Evolutionary conservation across 805 yeast species (phyloP).

Genomic region (Wickerhamiella alocasiicola): DNA sequence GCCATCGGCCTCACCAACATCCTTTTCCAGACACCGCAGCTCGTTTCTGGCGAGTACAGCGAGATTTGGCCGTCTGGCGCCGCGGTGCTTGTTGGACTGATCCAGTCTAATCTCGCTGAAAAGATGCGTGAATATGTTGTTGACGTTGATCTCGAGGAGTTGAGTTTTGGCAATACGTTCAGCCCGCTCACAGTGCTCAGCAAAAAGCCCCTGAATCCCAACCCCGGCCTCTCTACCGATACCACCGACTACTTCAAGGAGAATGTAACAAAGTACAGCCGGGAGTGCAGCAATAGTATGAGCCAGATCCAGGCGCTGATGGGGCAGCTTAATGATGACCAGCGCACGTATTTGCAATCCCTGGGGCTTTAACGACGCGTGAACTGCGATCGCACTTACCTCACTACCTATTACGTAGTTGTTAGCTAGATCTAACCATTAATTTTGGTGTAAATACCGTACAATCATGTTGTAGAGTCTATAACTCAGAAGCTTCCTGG

Average conservation of each 20-base stretch:
- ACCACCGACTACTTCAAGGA: conserved; percentile 7
- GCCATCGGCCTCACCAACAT: conserved; percentile 39
- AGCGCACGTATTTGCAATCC: neutral
- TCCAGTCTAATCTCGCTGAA: conserved; percentile 33
- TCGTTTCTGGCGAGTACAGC: conserved; percentile 34
- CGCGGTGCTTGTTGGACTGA: conserved; percentile 32
- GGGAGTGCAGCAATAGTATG: neutral
- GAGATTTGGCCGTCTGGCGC: conserved; percentile 34
- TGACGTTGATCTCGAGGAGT: conserved; percentile 53
- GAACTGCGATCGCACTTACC: no score
- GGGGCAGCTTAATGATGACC: conserved; percentile 4
- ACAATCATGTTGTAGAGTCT: no score
- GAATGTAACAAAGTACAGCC: neutral
- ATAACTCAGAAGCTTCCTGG: no score
- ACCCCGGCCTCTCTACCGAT: conserved; percentile 28
- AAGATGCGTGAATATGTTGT: conserved; percentile 23
- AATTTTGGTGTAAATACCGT: no score
- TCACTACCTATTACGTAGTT: no score
- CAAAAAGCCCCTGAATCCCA: conserved; percentile 56
- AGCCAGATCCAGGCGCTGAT: neutral
- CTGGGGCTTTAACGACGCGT: neutral
- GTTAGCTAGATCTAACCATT: no score
- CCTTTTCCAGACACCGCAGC: conserved; percentile 28
- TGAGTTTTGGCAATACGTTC: conserved; percentile 77
- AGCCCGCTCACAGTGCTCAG: conserved; percentile 59